Percentiles rank a stretch among this genome's conserved stretches.
These are phyloP conservation scores for Neltuma alba DNA, from an alignment of 306 rosid genomes.

Conservation along the genomic window DNA sequence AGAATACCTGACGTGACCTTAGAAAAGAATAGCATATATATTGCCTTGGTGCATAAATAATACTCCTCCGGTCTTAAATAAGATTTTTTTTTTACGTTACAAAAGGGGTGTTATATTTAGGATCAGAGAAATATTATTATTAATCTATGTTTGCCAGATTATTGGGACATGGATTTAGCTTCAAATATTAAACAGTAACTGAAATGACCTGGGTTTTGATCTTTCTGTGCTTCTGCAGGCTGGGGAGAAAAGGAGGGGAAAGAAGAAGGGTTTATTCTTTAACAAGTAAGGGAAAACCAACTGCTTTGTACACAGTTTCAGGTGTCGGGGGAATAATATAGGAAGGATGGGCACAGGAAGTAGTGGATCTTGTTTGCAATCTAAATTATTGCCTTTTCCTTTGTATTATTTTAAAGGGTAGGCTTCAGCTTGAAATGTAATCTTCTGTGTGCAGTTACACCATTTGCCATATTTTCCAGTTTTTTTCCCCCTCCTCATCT, in stretches of 20 bases:
- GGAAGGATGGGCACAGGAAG: constrained; percentile 32
- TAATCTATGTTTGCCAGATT: not conserved
- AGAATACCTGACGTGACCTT: not conserved
- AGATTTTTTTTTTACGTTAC: too few species aligned
- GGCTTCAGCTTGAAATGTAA: constrained; percentile 54
- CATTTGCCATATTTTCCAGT: constrained; percentile 30
- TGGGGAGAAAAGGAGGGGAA: constrained; percentile 76
- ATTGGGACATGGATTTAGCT: constrained; percentile 1
- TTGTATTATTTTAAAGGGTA: constrained; percentile 41
- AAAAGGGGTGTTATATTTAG: too few species aligned
- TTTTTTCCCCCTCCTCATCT: constrained; percentile 9
- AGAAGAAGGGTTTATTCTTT: constrained; percentile 74
- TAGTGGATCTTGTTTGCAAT: constrained; percentile 36
- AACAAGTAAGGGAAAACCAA: constrained; percentile 46
- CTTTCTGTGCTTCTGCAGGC: constrained; percentile 62
- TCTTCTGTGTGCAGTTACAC: constrained; percentile 28
- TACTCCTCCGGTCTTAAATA: too few species aligned
- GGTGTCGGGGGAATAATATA: constrained; percentile 31
- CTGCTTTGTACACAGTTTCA: constrained; percentile 34
- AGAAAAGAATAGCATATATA: not conserved
- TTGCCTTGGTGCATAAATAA: not conserved
- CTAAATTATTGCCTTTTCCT: constrained; percentile 36
- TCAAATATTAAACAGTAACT: not conserved
- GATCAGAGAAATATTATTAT: too few species aligned
- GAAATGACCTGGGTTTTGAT: constrained; percentile 1